Evolutionary conservation across 768 basidiomycete species (phyloP).

Genomic region (Leccinum uliginosum): DNA sequence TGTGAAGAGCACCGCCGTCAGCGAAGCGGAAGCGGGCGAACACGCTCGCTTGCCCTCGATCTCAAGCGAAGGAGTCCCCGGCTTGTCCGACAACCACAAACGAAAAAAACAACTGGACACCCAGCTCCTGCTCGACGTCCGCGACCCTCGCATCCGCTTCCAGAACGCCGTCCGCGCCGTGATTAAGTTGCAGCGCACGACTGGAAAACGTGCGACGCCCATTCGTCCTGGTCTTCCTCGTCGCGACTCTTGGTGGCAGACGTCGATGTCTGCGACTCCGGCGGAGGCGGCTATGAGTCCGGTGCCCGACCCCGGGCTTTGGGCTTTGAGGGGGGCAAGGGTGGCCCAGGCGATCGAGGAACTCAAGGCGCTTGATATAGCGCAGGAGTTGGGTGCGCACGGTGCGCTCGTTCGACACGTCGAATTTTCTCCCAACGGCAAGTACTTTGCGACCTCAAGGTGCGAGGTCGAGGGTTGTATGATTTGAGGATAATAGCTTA

Average conservation of each 20-base stretch:
- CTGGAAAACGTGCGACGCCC: constrained; percentile 20
- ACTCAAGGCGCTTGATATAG: constrained; percentile 34
- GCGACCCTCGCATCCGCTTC: constrained; percentile 32
- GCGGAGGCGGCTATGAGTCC: constrained; percentile 13
- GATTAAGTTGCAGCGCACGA: constrained; percentile 35
- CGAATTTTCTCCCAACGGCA: constrained; percentile 54
- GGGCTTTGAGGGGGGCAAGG: constrained; percentile 34
- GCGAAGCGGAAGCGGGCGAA: not conserved
- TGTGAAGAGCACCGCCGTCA: not conserved
- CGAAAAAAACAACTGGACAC: not conserved
- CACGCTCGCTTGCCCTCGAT: not conserved
- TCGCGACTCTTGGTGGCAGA: constrained; percentile 27
- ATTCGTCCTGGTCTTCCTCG: constrained; percentile 23
- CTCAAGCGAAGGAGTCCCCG: not conserved
- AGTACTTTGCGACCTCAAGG: constrained; percentile 52
- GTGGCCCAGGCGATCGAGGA: constrained; percentile 37
- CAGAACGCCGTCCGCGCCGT: constrained; percentile 40
- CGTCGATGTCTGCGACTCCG: not conserved
- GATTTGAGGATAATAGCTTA: not conserved
- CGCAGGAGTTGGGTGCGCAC: constrained; percentile 40
- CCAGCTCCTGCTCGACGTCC: constrained; percentile 18
- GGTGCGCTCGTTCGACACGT: constrained; percentile 49
- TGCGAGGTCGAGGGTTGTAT: constrained; percentile 12
- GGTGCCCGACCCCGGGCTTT: constrained; percentile 12
- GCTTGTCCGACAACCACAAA: not conserved